Base-by-base conservation (phyloP, 1,284 basidiomycete genomes). In the Golubevia pallescens region DNA sequence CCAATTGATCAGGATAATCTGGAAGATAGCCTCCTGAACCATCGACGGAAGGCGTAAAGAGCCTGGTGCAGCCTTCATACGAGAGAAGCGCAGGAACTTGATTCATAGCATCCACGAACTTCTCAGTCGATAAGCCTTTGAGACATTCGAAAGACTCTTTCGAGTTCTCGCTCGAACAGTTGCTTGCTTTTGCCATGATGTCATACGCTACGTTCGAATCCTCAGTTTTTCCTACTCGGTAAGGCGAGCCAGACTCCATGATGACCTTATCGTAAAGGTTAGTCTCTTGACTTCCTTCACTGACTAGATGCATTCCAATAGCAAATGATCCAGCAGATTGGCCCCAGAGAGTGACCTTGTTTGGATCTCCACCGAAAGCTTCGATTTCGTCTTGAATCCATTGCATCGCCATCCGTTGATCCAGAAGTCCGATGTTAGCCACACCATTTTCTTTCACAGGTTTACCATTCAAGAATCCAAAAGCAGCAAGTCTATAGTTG, bases 271-370 rank as follows among this genome's bases (percentile, higher is more conserved):
- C n/a, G 24, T 48, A 42, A 34, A 24, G 24, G 13, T 6, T 19
- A 7, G 20, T 21, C 38, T 42, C 53, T 14, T 60, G 3, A 19
- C 14, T 51, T 2, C 58, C 58, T 19, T 60, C 21, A 5, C 38
- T 51, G 5, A 60, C 32, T 14, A 60, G 58, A 34, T 60, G 58
- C 21, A 60, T 24, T 21, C 58, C 58, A 6, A 60, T 60, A 8
- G 58, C 38, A 14, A 60, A 6, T 2, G 8, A 16, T 19, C 58
- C 58, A 16, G 58, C 58, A 14, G 10, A 13, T 24, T 60, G 38
- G 19, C 58, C 58, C 58, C 58, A 60, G 28, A 60, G 58, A 24
- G 58, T 28, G 58, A 60, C 58, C 28, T 60, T 60, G 3, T 19
- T 28, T n/a, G 24, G 24, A 42, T 60, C 58, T 14, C 58, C 58